Evolutionary conservation across 2,329 filamentous ascomycete genomes (phyloP), one percentile per base, ranked within the genome.

Genomic region (Stachybotrys chartarum): DNA sequence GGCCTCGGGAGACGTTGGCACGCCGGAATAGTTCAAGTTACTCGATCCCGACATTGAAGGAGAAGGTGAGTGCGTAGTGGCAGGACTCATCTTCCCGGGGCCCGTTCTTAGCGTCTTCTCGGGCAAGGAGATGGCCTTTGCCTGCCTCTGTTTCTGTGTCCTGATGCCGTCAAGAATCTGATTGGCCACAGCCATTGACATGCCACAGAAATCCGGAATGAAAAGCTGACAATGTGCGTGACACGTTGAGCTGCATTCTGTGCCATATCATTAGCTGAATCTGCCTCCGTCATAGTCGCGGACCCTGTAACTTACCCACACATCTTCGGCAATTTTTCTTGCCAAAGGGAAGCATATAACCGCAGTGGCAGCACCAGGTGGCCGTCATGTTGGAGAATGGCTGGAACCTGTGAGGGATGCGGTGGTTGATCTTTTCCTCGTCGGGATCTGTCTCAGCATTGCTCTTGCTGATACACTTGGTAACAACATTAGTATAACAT

Each of bases 311-410:
- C 79, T 63, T 83, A 91, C 89, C 89, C 70, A 86, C 84, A 71
- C 94, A 99, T 73, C 92, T 95, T 67, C 94, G 86, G 68, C 89
- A 91, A 71, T 96, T 96, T 73, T 96, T 97, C 70, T 92, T 91
- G 57, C 94, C 94, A 68, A 99, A 88, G 0, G 94, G 92, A 52
- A 99, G 76, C 62, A 99, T 88, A 68, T 97, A 97, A 65, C 94
- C 94, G 70, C 94, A 99, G 73, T 99, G 94, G 69, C 94, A 99
- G 75, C 94, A 99, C 94, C 94, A 99, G 70, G 97, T 99, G 63
- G 94, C 94, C 16, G 92, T 94, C 75, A 99, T 90, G 67, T 99
- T 99, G 61, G 91, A 91, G 70, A 95, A 99, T n/a, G 88, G 85
- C 66, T 93, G 86, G 78, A 97, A 99, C 54, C 94, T 87, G 81